Conservation (phyloP, 345 rosid genomes). For the Adansonia digitata region DNA sequence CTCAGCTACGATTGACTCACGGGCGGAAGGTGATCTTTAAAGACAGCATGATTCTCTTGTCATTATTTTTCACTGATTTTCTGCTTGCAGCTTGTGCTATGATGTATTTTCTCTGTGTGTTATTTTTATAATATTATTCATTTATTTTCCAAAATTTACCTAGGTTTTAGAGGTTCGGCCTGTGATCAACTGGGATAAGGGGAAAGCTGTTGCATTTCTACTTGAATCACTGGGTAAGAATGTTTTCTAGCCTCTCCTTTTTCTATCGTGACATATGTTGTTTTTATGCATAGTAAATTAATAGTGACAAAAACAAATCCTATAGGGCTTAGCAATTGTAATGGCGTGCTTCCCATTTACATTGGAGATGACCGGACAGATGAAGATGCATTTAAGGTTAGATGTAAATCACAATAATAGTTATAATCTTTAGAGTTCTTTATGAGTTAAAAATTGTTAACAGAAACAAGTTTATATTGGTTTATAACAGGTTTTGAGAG, state of each 20-base stretch:
- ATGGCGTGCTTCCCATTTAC: slow-evolving; percentile 90
- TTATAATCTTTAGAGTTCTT: background rate
- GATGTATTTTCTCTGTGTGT: background rate
- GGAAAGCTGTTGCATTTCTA: slow-evolving; percentile 81
- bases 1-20: slow-evolving; percentile 55
- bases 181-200: slow-evolving; percentile 91
- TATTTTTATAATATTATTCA: background rate
- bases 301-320: background rate
- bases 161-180: slow-evolving; percentile 96
- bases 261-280: background rate
- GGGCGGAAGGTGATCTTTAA: slow-evolving; percentile 63
- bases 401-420: background rate
- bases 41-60: background rate
- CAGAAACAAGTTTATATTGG: background rate
- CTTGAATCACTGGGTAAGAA: slow-evolving; percentile 88
- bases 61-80: background rate
- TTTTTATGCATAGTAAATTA: background rate
- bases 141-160: background rate
- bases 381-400: slow-evolving; percentile 94
- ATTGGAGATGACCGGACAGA: slow-evolving; percentile 96
- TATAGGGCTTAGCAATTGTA: slow-evolving; percentile 58
- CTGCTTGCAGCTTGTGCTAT: background rate
- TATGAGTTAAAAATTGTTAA: background rate
- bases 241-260: background rate
- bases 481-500: slow-evolving; percentile 58